These are phyloP conservation scores for Metarhizium brunneum DNA, from an alignment of 2,329 filamentous ascomycete species.

Conservation along the genomic window DNA sequence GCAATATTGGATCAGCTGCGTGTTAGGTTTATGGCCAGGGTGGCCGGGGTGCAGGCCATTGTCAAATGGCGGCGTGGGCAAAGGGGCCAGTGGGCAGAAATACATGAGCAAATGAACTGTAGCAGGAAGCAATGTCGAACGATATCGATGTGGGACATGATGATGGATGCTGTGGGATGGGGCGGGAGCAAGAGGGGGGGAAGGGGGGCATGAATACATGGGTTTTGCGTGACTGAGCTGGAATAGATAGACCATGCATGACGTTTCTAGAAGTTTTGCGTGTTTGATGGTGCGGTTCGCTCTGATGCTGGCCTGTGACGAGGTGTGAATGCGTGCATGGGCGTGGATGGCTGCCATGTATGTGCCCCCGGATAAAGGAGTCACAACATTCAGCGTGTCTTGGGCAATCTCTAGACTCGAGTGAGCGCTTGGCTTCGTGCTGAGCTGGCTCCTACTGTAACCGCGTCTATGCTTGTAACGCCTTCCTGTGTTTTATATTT, in stretches of 20 bases:
- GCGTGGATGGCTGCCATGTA: too few species aligned
- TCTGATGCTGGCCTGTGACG: too few species aligned
- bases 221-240: not conserved
- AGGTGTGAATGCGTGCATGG: too few species aligned
- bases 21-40: not conserved
- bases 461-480: too few species aligned
- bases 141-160: not conserved
- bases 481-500: too few species aligned
- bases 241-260: slow-evolving; percentile 14
- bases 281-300: not conserved
- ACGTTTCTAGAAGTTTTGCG: not conserved
- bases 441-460: too few species aligned
- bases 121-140: not conserved
- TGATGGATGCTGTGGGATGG: not conserved
- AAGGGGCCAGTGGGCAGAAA: not conserved
- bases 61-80: not conserved
- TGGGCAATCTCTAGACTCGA: too few species aligned
- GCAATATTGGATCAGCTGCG: not conserved
- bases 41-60: not conserved
- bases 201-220: not conserved
- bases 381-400: too few species aligned
- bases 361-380: too few species aligned
- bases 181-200: not conserved
- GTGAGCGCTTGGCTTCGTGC: too few species aligned
- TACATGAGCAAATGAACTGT: not conserved